Evolutionary conservation across 352 stramenopile species (phyloP), one percentile per base, ranked within the genome.

Genomic region (Phytophthora sp.): DNA sequence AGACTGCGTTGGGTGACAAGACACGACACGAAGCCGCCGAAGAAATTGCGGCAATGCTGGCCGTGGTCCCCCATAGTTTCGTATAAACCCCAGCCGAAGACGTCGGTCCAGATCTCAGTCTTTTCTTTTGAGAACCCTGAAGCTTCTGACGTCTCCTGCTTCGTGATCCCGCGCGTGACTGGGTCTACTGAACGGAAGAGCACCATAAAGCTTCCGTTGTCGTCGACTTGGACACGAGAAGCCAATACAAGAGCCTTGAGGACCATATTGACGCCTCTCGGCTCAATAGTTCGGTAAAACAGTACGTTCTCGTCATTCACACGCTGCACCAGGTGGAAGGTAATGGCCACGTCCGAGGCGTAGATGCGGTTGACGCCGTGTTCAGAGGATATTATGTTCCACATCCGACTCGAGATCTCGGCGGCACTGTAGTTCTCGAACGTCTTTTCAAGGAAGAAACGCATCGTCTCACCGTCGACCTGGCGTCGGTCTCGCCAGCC

Each of bases 51-150:
- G 47, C 82, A 90, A 54, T 86, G 71, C 30, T 83, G 64, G 15
- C 69, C 52, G 7, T 64, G 35, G 2, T 75, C 61, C 2, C 78
- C 80, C 0, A 54, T 57, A 23, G 57, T 44, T 54, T 91, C 82
- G 31, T 88, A 88, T n/a, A 88, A 59, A 0, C 82, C 80, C 78
- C 80, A 91, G 38, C 77, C 84, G 50, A 88, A 88, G 54, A 86
- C 81, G 29, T 91, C 80, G 9, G 64, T 73, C 80, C 82, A 89
- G 1, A 81, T 29, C 57, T 84, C 73, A 33, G 63, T 64, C 18
- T 64, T 73, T 15, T 57, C 20, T 1, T 27, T 50, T 6, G 63
- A 63, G 16, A 80, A 76, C 9, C 36, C 54, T 29, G 73, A 74
- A n/a, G 26, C 12, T 24, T 41, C 57, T 4, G n/a, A 7, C 18